Base-by-base conservation (phyloP, 2,329 filamentous ascomycete species). In the Fusarium tanahbumbuense region DNA sequence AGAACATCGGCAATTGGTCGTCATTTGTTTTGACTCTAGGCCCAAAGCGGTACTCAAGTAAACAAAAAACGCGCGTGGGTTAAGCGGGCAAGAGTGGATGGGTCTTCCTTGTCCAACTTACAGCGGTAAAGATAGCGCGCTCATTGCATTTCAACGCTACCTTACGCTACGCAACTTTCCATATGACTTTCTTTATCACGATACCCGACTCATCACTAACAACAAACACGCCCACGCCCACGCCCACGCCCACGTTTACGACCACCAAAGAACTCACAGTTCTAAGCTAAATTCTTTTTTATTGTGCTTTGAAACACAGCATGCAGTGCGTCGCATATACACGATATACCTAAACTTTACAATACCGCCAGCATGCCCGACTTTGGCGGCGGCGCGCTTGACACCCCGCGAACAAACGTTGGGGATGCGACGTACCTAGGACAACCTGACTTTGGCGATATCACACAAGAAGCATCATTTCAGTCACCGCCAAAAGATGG, bases 381-480 rank as follows among this genome's bases (percentile, higher is more conserved):
- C 76, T 86, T 85, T 74, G 86, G 82, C 78, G 85, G 82, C 78
- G 85, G 81, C 78, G 86, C 86, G 76, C 87, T 97, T 81, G 92
- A 96, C 81, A 97, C 94, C 74, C 95, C 95, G 76, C 91, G 92
- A 78, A 97, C 93, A 67, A 92, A 94, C 76, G 81, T 90, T 72
- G 93, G 92, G 77, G 93, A 98, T 86, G 90, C 89, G 81, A 97
- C 94, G 72, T 95, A 91, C 80, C 85, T 97, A 68, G 89, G 89
- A 81, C 81, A 87, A 81, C 83, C 89, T 74, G 91, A 93, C 76
- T 89, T 97, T 76, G 80, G 78, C 64, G 93, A 97, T 75, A 90
- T 95, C 73, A 97, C 93, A 55, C 91, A 94, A 75, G 93, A 97
- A 78, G 90, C 93, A 60, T 96, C 95, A 2, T 97, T 98, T 73